Conservation (phyloP, 768 basidiomycete genomes). For the Agrocybe praecox region DNA sequence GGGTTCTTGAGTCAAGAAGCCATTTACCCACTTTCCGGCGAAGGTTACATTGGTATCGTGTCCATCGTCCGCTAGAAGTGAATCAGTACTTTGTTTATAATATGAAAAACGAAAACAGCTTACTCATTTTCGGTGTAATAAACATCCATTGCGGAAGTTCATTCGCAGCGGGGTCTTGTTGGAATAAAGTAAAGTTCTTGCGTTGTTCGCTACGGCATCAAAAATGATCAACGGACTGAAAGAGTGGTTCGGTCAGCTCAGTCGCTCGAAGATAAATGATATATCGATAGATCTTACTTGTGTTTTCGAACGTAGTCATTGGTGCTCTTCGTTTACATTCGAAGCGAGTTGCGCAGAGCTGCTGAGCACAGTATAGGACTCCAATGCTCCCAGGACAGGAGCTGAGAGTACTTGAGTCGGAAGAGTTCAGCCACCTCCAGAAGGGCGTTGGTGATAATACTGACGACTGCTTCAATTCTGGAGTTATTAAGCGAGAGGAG, state of each 20-base stretch:
- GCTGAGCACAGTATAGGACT: too few relatives aligned
- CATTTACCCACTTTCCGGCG: constrained; percentile 44
- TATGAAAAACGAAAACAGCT: constrained; percentile 1
- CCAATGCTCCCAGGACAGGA: too few relatives aligned
- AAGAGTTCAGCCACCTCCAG: too few relatives aligned
- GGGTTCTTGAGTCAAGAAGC: constrained; percentile 52
- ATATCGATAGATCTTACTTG: constrained; percentile 21
- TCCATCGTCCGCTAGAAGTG: constrained; percentile 52
- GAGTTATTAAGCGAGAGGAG: too few relatives aligned
- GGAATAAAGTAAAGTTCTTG: constrained; percentile 68
- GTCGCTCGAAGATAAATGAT: background rate
- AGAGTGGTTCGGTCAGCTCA: background rate
- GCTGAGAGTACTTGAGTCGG: too few relatives aligned
- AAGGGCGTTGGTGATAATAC: too few relatives aligned
- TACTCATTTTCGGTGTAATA: constrained; percentile 60
- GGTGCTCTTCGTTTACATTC: too few relatives aligned
- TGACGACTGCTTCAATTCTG: too few relatives aligned
- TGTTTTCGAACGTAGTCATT: constrained; percentile 33
- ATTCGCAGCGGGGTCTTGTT: constrained; percentile 50
- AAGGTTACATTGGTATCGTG: constrained; percentile 62
- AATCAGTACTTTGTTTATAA: too few relatives aligned
- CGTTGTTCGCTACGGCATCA: constrained; percentile 48
- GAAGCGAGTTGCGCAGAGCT: too few relatives aligned
- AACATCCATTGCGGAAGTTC: constrained; percentile 62
- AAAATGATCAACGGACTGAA: constrained; percentile 46